These are phyloP conservation scores for Malassezia sp. DNA, from an alignment of 1,284 basidiomycete genomes.

Conservation along the genomic window DNA sequence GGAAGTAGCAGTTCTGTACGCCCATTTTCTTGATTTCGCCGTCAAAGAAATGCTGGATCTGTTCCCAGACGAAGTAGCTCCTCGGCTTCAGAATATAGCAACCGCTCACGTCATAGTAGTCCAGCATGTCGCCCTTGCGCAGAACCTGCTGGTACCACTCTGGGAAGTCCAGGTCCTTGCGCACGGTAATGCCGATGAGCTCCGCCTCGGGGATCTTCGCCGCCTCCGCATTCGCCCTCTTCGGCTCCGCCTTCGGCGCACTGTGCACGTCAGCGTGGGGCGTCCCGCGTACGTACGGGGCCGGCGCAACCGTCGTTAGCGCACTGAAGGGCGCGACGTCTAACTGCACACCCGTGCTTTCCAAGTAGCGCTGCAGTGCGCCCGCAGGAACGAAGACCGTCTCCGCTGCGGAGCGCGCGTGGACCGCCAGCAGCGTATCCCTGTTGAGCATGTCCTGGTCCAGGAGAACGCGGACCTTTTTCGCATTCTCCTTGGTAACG, in stretches of 20 bases:
- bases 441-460: constrained; percentile 30
- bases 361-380: constrained; percentile 33
- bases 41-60: constrained; percentile 58
- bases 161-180: constrained; percentile 42
- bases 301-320: constrained; percentile 20
- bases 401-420: constrained; percentile 33
- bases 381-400: constrained; percentile 39
- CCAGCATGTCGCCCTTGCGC: constrained; percentile 95
- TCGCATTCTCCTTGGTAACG: constrained; percentile 29
- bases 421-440: constrained; percentile 30
- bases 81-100: constrained; percentile 98
- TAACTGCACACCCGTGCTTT: constrained; percentile 34
- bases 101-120: constrained; percentile 96
- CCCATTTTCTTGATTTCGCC: constrained; percentile 77
- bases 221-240: constrained; percentile 21
- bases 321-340: constrained; percentile 32
- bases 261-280: too few species aligned
- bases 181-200: constrained; percentile 45
- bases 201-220: constrained; percentile 42
- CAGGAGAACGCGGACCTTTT: constrained; percentile 29
- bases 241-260: constrained; percentile 18
- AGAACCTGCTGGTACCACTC: constrained; percentile 60
- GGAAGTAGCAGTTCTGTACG: constrained; percentile 96
- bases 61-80: constrained; percentile 95
- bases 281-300: constrained; percentile 23